These are phyloP conservation scores for Ophiostoma sp. DNA, from an alignment of 2,329 filamentous ascomycete genomes.

Conservation along the genomic window DNA sequence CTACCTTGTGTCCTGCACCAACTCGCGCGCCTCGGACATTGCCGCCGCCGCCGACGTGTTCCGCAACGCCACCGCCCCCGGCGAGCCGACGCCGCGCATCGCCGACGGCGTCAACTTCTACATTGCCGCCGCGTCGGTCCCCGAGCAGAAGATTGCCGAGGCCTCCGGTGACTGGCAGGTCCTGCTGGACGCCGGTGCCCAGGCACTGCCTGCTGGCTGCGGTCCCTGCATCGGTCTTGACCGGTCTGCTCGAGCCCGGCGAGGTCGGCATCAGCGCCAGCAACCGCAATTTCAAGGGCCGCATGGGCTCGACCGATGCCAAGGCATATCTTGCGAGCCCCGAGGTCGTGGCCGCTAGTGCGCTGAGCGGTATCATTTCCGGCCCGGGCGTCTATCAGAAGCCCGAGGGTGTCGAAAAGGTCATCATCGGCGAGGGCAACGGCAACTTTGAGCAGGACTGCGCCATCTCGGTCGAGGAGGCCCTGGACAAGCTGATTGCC, in stretches of 20 bases:
- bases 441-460: conserved; percentile 25
- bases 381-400: conserved; percentile 71
- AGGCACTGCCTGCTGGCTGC: conserved; percentile 65
- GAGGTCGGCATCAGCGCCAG: conserved; percentile 78
- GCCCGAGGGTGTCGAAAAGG: conserved; percentile 37
- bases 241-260: conserved; percentile 73
- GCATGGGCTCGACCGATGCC: conserved; percentile 76
- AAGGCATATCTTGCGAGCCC: conserved; percentile 84
- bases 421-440: conserved; percentile 32
- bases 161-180: conserved; percentile 79
- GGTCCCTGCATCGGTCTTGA: conserved; percentile 77
- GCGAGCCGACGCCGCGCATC: conserved; percentile 64
- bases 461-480: conserved; percentile 50
- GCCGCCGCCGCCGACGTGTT: conserved; percentile 80
- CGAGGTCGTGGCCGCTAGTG: conserved; percentile 87
- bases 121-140: conserved; percentile 75
- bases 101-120: conserved; percentile 76
- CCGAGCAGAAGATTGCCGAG: conserved; percentile 73
- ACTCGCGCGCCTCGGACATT: conserved; percentile 74
- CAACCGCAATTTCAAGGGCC: conserved; percentile 87
- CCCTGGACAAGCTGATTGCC: conserved; percentile 63
- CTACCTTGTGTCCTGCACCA: conserved; percentile 87
- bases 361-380: conserved; percentile 63
- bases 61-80: conserved; percentile 64
- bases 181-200: conserved; percentile 73